A percentile compares a stretch with the other conserved stretches of the same genome.
Evolutionary conservation across 148 eudicot genomes (phyloP).

Genomic region (Fallopia convolvulus): DNA sequence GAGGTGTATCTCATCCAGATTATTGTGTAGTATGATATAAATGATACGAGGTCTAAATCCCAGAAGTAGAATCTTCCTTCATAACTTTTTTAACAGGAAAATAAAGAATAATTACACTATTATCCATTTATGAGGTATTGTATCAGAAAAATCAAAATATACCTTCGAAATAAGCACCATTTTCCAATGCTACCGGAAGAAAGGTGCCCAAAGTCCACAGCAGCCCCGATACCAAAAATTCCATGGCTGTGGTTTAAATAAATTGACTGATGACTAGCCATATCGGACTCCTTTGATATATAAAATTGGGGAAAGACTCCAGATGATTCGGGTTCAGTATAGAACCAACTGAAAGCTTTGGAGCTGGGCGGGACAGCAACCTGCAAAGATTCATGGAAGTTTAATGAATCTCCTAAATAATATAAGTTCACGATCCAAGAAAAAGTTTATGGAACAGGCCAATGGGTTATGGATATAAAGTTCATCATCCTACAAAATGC

Average conservation of each 20-base stretch:
- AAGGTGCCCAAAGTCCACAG: constrained; percentile 38
- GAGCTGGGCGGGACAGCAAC: constrained; percentile 77
- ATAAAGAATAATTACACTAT: background rate
- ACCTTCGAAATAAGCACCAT: constrained; percentile 49
- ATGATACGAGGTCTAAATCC: background rate
- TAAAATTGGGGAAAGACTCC: constrained; percentile 74
- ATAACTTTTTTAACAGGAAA: background rate
- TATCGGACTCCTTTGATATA: constrained; percentile 44
- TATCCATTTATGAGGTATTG: background rate
- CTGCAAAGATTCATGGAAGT: constrained; percentile 21
- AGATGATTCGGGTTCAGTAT: constrained; percentile 57
- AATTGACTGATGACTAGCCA: constrained; percentile 23
- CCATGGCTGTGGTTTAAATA: constrained; percentile 35
- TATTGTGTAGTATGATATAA: background rate
- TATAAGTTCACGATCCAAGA: background rate
- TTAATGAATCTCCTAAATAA: background rate
- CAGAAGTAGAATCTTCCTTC: background rate
- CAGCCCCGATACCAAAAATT: constrained; percentile 77
- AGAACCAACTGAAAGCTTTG: constrained; percentile 70
- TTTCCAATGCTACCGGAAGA: constrained; percentile 26
- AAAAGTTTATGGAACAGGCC: background rate
- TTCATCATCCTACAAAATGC: background rate
- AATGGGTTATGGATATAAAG: background rate
- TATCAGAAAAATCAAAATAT: constrained; percentile 4
- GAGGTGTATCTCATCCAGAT: background rate